Evolutionary conservation across 225 moss, liverwort and hornwort genomes (phyloP), one percentile per base, ranked within the genome.

Genomic region (Bryum argenteum): DNA sequence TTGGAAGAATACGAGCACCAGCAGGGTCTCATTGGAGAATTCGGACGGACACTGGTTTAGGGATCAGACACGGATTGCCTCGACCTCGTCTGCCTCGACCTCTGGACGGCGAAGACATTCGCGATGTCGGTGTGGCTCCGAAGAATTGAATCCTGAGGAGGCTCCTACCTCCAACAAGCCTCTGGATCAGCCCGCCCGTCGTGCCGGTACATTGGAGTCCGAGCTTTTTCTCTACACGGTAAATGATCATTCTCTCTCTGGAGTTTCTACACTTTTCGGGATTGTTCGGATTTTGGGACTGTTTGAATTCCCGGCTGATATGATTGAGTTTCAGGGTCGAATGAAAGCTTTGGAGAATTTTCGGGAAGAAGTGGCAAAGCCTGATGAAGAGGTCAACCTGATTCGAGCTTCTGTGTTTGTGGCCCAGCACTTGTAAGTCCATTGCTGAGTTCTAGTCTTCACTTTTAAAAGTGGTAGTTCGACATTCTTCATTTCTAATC

Each of bases 191-290:
- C 22, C 80, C 11, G 58, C 74, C 8, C 71, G 70, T 24, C 38
- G 78, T 55, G 72, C 74, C 37, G 81, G 62, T 20, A 80, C 76
- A 26, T 71, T 88, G 72, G 88, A 88, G 65, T 85, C 85, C 8
- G 88, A 88, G 71, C 70, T 88, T 33, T 77, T 66, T 47, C 70
- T 85, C 8, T 88, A 85, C 33, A 88, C 85, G 88, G 88, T 88
- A 74, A 33, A 6, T 33, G 33, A 2, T 22, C 73, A 5, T 63
- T 57, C 37, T n/a, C 17, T 23, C 3, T 33, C 24, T 66, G 56
- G 40, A 20, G 18, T 40, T 8, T 13, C 45, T 12, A 47, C 15
- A 47, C 6, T 48, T 22, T n/a, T n/a, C n/a, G n/a, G n/a, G n/a
- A n/a, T n/a, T n/a, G n/a, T n/a, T n/a, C n/a, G n/a, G n/a, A n/a